Evolutionary conservation across 331 rosid genomes (phyloP).

Genomic region (Telfairia occidentalis): DNA sequence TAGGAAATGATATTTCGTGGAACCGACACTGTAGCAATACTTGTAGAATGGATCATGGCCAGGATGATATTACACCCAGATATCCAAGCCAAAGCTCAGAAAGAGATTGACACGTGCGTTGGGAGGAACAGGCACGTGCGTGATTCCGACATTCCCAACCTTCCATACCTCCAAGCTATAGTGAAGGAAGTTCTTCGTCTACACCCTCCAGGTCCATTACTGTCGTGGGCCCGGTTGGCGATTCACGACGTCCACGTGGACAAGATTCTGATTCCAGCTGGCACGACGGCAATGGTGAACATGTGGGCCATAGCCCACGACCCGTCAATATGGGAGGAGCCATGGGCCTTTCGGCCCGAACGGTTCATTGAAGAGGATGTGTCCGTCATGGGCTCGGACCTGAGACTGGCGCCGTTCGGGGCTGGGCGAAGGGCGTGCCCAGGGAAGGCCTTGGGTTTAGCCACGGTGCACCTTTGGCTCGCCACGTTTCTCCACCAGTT

Average conservation of each 20-base stretch:
- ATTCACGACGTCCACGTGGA: constrained; percentile 56
- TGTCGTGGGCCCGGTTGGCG: constrained; percentile 90
- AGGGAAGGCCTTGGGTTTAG: constrained; percentile 52
- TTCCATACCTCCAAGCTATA: constrained; percentile 61
- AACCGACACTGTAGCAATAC: constrained; percentile 72
- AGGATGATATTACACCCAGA: constrained; percentile 72
- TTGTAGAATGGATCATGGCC: constrained; percentile 80
- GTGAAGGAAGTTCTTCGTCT: constrained; percentile 75
- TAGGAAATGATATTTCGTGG: constrained; percentile 93
- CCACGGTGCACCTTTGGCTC: constrained; percentile 71
- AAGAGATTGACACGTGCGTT: constrained; percentile 46
- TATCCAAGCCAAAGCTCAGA: constrained; percentile 49
- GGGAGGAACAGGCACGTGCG: constrained; percentile 36
- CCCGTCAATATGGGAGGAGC: constrained; percentile 55
- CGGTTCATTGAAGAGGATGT: constrained; percentile 52
- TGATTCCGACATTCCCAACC: constrained; percentile 50
- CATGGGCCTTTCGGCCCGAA: constrained; percentile 57
- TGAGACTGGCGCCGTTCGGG: constrained; percentile 79
- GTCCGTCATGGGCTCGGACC: constrained; percentile 58
- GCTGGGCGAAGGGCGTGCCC: constrained; percentile 83
- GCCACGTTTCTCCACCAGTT: constrained; percentile 54
- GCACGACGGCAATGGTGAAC: constrained; percentile 86
- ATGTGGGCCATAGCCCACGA: constrained; percentile 97
- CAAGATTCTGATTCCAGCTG: constrained; percentile 57
- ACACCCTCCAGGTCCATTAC: constrained; percentile 91